phyloP scores from a whole-genome alignment of 306 rosid genomes.

The Argentina anserina region DNA sequence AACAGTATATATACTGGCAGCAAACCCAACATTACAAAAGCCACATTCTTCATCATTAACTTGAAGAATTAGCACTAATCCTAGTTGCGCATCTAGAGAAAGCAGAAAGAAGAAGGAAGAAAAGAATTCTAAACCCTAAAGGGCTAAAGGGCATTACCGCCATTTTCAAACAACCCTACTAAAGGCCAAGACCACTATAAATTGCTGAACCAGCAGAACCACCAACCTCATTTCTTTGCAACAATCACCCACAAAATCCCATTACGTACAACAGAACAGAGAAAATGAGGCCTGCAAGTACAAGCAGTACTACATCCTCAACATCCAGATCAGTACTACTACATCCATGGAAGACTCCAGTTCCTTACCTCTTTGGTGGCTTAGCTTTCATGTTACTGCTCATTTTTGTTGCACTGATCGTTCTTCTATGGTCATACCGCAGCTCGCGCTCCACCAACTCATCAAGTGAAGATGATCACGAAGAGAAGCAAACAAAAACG shows the following conservation, averaged over 20 bases:
- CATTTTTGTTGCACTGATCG: constrained; percentile 55
- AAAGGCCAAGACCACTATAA: constrained; percentile 34
- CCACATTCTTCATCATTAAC: constrained; percentile 25
- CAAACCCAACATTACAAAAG: neutral
- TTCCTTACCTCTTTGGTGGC: constrained; percentile 82
- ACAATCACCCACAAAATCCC: neutral
- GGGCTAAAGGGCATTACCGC: constrained; percentile 46
- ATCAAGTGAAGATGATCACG: neutral
- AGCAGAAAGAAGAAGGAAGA: constrained; percentile 36
- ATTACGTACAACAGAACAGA: neutral
- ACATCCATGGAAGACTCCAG: constrained; percentile 62
- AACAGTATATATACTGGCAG: too few species aligned
- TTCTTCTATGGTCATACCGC: constrained; percentile 59
- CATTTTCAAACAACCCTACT: constrained; percentile 21
- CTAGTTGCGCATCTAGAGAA: constrained; percentile 33
- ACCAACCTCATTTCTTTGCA: constrained; percentile 20
- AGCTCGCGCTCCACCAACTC: constrained; percentile 30
- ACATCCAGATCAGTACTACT: neutral
- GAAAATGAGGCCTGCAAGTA: constrained; percentile 35
- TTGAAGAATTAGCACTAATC: neutral
- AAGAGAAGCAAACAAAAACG: constrained; percentile 20
- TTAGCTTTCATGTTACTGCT: constrained; percentile 52
- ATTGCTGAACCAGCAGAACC: constrained; percentile 27
- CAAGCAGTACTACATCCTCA: neutral
- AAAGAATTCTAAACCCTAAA: too few species aligned